Evolutionary conservation across 768 basidiomycete species (phyloP), one percentile per base, ranked within the genome.

Genomic region (Tylopilus balloui): DNA sequence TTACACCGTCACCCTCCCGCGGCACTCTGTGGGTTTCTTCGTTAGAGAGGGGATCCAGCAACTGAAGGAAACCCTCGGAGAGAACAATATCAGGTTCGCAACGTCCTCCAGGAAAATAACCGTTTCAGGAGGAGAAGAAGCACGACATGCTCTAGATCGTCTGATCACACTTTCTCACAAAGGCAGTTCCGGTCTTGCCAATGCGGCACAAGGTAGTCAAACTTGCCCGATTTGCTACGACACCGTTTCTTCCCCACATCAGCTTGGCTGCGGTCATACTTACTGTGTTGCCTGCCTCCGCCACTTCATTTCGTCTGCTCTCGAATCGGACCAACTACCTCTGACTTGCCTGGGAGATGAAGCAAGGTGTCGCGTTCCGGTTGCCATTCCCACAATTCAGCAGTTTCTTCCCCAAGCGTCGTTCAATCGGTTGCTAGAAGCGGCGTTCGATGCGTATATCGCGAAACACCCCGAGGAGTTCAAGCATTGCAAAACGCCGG

Each of bases 401-500:
- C 66, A 70, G 11, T 57, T 85, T 1, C 72, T 90, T 2, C 59
- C 76, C 0, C 61, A 73, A 1, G 64, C 63, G 10, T 76, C 83
- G 23, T 81, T 87, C 57, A 74, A 80, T 40, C 69, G 73, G 0
- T 50, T 90, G 25, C 68, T 79, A 3, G 70, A 78, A 29, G 75
- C 81, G 0, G 78, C 85, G 0, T 83, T 83, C 57, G 67, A 77
- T 0, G 65, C 75, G 0, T 72, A 88, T 59, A 69, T 90, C 14
- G 77, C 79, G 44, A 69, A 76, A 10, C 76, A 75, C 36, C 74
- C 84, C 0, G 66, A 71, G 13, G 81, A 87, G 47, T 83, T 84
- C 57, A 76, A 78, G 52, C 85, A 78, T 57, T 92, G 88, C 65
- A 88, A 86, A 1, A 84, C 87, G 0, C 83, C 89, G 0, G 86